Base-by-base conservation (phyloP, 2,329 filamentous ascomycete species). In the Fusarium sp. region DNA sequence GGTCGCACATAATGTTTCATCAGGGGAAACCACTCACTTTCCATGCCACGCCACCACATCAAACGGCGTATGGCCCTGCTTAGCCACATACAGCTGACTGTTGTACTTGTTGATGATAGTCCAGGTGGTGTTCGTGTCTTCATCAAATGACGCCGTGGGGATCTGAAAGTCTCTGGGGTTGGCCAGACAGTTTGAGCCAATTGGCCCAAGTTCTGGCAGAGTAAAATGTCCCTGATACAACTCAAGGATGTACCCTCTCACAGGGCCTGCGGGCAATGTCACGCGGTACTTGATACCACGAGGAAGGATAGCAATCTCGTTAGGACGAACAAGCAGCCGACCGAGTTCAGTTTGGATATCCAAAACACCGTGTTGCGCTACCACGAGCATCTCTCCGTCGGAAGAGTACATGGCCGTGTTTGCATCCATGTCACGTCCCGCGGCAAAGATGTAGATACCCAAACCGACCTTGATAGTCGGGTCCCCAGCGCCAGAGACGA, bases 1-100 rank as follows among this genome's bases (percentile, higher is more conserved):
- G n/a, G 27, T 8, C n/a, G 15, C 17, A 15, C 20, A 15, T 5
- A 20, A 17, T 7, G 43, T 47, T 47, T 47, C 7, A 11, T 8
- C 20, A 14, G 20, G 15, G 1, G 3, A 22, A 22, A 2, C 17
- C 71, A 93, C 92, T 84, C 94, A 95, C 75, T 90, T 93, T 50
- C 94, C 94, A 79, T 95, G 93, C 93, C 93, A 95, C 6, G 91
- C 92, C 3, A 95, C 93, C 0, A 95, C 90, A 79, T 96, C 93
- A 76, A 95, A 96, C 0, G 93, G 93, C 0, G 91, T 92, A 81
- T 95, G 93, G 11, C 86, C 82, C 82, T 95, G 93, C 6, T 72
- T 38, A 1, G 67, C 70, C 2, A 68, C 32, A 40, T 93, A 95
- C 47, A 94, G 86, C 50, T 86, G 85, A 73, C 92, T 90, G 76